phyloP scores from a whole-genome alignment of 768 basidiomycete species.

The Mycena vitilis region DNA sequence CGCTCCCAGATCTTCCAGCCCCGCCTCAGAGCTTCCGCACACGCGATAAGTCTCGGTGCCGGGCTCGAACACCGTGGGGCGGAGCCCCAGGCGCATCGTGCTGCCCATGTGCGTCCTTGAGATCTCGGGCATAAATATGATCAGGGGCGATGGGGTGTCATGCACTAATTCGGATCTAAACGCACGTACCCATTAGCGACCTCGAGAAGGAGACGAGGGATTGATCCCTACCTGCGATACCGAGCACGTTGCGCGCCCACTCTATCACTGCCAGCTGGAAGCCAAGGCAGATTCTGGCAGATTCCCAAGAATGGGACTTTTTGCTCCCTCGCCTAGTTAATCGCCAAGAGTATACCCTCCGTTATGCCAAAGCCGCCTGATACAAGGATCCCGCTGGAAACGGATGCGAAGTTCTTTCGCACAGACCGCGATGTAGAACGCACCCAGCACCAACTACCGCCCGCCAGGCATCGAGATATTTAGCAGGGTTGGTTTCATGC shows the following conservation, averaged over 20 bases:
- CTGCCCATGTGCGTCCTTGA: constrained; percentile 98
- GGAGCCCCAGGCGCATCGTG: constrained; percentile 98
- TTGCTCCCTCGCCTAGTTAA: constrained; percentile 96
- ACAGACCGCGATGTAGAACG: constrained; percentile 40
- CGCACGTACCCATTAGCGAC: constrained; percentile 22
- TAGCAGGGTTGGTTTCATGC: constrained; percentile 82
- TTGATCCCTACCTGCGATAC: constrained; percentile 65
- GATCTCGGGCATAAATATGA: constrained; percentile 99
- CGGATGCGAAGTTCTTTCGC: constrained; percentile 24
- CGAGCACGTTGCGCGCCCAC: constrained; percentile 89
- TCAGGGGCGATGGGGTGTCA: constrained; percentile 72
- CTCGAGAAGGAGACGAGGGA: not conserved
- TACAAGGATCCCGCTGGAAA: constrained; percentile 89
- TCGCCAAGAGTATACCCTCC: constrained; percentile 98
- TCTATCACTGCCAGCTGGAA: constrained; percentile 98
- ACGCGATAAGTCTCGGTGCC: constrained; percentile 76
- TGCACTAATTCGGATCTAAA: constrained; percentile 81
- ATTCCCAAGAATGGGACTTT: constrained; percentile 96
- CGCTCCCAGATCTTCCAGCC: constrained; percentile 90
- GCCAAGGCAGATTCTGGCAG: constrained; percentile 96
- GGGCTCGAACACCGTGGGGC: constrained; percentile 91
- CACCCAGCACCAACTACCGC: constrained; percentile 91
- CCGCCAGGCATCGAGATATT: constrained; percentile 96
- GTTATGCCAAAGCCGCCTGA: constrained; percentile 97
- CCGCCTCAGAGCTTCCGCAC: constrained; percentile 87